Percentiles rank a stretch among this genome's conserved stretches.
These are phyloP conservation scores for Nakazawaea anatomiae DNA, from an alignment of 805 yeast genomes.

Conservation along the genomic window DNA sequence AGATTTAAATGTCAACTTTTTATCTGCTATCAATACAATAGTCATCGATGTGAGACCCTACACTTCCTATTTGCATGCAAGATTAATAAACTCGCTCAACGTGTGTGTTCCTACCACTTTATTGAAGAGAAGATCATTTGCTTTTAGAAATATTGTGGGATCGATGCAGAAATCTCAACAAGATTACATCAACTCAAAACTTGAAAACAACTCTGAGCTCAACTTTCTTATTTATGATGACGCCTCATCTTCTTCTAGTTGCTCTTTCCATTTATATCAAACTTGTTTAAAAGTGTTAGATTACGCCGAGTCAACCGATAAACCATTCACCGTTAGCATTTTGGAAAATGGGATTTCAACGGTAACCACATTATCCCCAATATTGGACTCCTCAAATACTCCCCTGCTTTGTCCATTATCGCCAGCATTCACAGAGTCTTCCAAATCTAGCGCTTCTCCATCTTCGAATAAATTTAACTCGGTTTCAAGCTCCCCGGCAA, in stretches of 20 bases:
- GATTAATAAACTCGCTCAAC: constrained; percentile 28
- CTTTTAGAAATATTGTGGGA: constrained; percentile 26
- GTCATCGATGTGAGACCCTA: constrained; percentile 33
- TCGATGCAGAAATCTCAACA: constrained; percentile 23
- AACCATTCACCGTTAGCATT: neutral
- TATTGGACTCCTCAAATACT: neutral
- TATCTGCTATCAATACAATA: constrained; percentile 3
- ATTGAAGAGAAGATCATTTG: constrained; percentile 31
- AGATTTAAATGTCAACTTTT: neutral
- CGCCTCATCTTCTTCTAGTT: constrained; percentile 17
- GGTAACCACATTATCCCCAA: neutral
- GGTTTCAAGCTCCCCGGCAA: constrained; percentile 6
- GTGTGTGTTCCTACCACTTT: constrained; percentile 40
- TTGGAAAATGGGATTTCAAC: constrained; percentile 6
- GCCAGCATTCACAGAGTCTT: constrained; percentile 4
- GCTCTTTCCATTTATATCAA: constrained; percentile 27
- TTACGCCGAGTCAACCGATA: neutral
- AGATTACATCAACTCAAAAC: constrained; percentile 8
- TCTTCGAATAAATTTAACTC: neutral
- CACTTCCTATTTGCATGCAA: constrained; percentile 26
- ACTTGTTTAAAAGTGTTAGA: constrained; percentile 10
- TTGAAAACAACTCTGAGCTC: constrained; percentile 9
- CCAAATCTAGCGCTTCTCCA: constrained; percentile 2
- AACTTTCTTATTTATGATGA: constrained; percentile 30
- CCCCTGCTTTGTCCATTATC: constrained; percentile 4